Evolutionary conservation across 495 filamentous ascomycete species (phyloP).

Genomic region (Daldinia concentrica): DNA sequence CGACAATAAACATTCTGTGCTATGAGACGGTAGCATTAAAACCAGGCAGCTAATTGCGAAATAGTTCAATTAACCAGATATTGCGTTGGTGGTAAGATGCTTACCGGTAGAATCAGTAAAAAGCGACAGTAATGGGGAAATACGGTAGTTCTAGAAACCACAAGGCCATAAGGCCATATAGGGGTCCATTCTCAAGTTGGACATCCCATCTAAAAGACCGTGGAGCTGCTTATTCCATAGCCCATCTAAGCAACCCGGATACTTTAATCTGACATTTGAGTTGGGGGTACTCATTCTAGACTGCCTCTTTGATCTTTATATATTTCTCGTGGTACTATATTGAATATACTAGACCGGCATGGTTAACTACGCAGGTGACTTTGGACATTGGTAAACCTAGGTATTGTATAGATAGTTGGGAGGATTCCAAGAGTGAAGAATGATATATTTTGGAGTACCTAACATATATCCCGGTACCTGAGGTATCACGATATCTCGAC

Average conservation of each 20-base stretch:
- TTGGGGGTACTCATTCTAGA: conserved; percentile 24
- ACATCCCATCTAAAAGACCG: background rate
- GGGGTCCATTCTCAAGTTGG: background rate
- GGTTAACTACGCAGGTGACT: background rate
- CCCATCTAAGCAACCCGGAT: conserved; percentile 28
- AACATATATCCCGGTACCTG: too few relatives aligned
- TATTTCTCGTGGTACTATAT: conserved; percentile 11
- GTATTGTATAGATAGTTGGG: too few relatives aligned
- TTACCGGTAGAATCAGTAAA: conserved; percentile 34
- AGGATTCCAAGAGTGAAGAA: too few relatives aligned
- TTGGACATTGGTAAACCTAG: too few relatives aligned
- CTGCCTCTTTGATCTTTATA: conserved; percentile 1
- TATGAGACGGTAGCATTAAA: conserved; percentile 16
- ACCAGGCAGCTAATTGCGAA: conserved; percentile 21
- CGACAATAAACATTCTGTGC: conserved; percentile 16
- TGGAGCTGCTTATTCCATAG: conserved; percentile 19
- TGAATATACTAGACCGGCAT: background rate
- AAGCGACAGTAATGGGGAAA: conserved; percentile 1
- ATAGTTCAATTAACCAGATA: conserved; percentile 26
- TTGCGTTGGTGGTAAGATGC: conserved; percentile 37
- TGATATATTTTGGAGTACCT: too few relatives aligned
- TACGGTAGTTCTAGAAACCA: conserved; percentile 18
- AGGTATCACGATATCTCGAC: background rate
- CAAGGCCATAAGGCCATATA: background rate
- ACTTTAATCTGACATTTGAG: conserved; percentile 24